phyloP scores from a whole-genome alignment of 2,329 filamentous ascomycete genomes.

The Graphiopsis chlorocephala region DNA sequence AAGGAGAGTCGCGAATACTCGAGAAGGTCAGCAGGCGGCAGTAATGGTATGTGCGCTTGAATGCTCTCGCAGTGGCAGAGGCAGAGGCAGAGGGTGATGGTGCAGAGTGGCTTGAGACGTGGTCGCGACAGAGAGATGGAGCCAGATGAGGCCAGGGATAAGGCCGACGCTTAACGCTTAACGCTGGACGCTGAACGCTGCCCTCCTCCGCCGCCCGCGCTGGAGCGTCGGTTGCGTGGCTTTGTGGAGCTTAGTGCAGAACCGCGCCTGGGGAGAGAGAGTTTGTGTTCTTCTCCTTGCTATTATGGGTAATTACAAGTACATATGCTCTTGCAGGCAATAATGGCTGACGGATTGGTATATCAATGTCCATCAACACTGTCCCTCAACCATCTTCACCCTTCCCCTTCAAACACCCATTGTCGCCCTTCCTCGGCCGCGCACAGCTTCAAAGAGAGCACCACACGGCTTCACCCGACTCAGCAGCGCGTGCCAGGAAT shows the following conservation, averaged over 20 bases:
- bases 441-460: neutral
- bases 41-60: neutral
- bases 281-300: neutral
- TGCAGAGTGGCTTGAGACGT: conserved; percentile 2
- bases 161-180: neutral
- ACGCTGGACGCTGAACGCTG: no score
- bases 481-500: conserved; percentile 7
- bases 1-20: neutral
- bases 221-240: conserved; percentile 8
- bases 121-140: conserved; percentile 7
- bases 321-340: neutral
- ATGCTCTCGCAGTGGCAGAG: neutral
- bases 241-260: conserved; percentile 11
- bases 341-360: neutral
- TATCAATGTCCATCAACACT: neutral
- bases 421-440: neutral
- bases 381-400: neutral
- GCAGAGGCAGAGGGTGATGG: neutral
- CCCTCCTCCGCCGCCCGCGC: neutral
- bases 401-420: neutral
- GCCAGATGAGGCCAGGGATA: conserved; percentile 7
- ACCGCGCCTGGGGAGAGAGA: neutral
- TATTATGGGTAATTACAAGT: neutral
- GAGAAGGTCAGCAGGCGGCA: neutral
- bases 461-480: neutral